These are phyloP conservation scores for Funneliformis caledonium DNA, from an alignment of 371 early-diverging fungal genomes.

Conservation along the genomic window DNA sequence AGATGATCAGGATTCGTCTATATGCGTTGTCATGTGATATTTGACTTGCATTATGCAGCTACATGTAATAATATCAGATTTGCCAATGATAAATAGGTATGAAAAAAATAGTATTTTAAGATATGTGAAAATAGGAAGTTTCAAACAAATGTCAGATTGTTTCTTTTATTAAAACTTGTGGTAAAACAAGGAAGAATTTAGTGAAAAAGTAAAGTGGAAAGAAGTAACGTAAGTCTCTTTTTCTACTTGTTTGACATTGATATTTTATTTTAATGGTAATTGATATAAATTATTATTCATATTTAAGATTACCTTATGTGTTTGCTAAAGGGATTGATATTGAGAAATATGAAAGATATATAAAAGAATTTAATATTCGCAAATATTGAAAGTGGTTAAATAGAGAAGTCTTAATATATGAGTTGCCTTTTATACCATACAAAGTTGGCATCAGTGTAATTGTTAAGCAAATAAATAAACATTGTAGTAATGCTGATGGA, in stretches of 20 bases:
- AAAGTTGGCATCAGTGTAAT: conserved; percentile 30
- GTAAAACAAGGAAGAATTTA: conserved; percentile 27
- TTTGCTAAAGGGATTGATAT: conserved; percentile 15
- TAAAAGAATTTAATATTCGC: conserved; percentile 15
- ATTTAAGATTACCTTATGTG: conserved; percentile 25
- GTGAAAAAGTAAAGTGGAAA: conserved; percentile 17
- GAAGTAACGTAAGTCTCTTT: conserved; percentile 28
- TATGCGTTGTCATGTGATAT: no score
- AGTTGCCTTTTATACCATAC: conserved; percentile 12
- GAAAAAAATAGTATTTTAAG: no score
- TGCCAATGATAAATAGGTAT: no score
- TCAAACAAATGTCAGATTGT: conserved; percentile 1
- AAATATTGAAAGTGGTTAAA: conserved; percentile 19
- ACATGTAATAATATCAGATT: no score
- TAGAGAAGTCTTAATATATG: conserved; percentile 20
- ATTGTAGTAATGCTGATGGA: conserved; percentile 14
- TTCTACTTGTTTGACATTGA: neutral
- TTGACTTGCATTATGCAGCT: no score
- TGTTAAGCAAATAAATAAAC: neutral
- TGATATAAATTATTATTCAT: conserved; percentile 28
- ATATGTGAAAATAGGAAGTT: no score
- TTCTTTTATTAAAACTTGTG: conserved; percentile 23
- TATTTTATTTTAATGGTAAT: neutral
- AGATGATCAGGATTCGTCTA: no score
- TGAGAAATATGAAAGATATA: conserved; percentile 28